Evolutionary conservation across 306 rosid species (phyloP).

Genomic region (Casuarina cunninghamiana): DNA sequence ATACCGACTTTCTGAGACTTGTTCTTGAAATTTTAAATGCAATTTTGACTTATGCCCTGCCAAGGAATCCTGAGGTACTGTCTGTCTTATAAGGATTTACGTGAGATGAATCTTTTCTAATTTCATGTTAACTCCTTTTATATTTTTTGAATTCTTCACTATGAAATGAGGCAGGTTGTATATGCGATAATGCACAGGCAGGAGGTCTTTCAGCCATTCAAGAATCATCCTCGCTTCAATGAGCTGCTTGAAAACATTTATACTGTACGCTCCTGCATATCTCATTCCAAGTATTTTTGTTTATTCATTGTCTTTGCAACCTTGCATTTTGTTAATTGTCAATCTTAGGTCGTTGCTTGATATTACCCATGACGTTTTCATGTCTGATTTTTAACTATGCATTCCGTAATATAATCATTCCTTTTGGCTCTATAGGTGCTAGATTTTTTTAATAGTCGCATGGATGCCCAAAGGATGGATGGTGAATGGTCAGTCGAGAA

Average conservation of each 20-base stretch:
- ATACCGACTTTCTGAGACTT: constrained; percentile 96
- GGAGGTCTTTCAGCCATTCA: constrained; percentile 97
- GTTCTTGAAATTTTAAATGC: constrained; percentile 97
- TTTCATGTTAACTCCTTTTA: background rate
- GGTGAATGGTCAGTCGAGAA: constrained; percentile 94
- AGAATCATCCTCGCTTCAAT: constrained; percentile 88
- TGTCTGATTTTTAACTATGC: constrained; percentile 4
- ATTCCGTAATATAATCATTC: constrained; percentile 10
- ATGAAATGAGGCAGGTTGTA: constrained; percentile 62
- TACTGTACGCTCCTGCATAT: constrained; percentile 52
- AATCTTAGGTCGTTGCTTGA: constrained; percentile 14
- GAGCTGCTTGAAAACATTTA: constrained; percentile 94
- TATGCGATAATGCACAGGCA: constrained; percentile 98
- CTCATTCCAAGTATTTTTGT: constrained; percentile 4
- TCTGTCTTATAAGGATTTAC: constrained; percentile 9
- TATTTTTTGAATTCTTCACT: constrained; percentile 8
- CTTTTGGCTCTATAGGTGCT: constrained; percentile 61
- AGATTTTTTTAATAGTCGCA: constrained; percentile 93
- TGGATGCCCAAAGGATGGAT: constrained; percentile 81
- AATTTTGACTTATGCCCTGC: constrained; percentile 90
- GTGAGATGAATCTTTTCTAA: background rate
- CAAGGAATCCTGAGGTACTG: constrained; percentile 97
- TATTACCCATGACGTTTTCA: background rate
- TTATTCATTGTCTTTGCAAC: constrained; percentile 6
- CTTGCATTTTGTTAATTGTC: constrained; percentile 22